Evolutionary conservation across 768 basidiomycete species (phyloP).

Genomic region (Lactarius sp.): DNA sequence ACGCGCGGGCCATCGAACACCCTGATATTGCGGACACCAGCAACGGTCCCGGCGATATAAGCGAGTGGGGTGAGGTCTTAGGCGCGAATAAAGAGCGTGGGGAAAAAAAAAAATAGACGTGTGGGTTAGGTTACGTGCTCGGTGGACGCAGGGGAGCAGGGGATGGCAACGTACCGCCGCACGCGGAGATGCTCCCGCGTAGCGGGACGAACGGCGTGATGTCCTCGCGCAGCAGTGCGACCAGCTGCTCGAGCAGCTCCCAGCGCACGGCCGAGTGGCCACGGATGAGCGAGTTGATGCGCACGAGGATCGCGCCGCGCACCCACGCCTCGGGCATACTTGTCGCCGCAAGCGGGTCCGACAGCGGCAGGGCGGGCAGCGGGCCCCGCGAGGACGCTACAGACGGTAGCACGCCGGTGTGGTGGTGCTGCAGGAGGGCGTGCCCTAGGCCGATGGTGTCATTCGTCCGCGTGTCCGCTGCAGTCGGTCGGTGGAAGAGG

Average conservation of each 20-base stretch:
- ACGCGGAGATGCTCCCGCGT: constrained; percentile 78
- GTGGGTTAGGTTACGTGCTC: neutral
- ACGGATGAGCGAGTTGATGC: constrained; percentile 84
- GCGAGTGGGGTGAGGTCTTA: constrained; percentile 25
- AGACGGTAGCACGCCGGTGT: constrained; percentile 67
- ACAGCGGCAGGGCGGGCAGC: constrained; percentile 57
- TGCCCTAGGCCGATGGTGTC: constrained; percentile 67
- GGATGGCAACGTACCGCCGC: constrained; percentile 51
- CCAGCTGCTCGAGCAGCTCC: constrained; percentile 77
- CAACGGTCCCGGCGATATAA: constrained; percentile 57
- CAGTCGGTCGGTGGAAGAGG: neutral
- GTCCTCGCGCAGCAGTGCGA: constrained; percentile 59
- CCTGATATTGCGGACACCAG: constrained; percentile 75
- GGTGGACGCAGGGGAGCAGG: neutral
- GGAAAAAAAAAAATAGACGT: neutral
- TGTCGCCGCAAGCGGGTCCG: constrained; percentile 58
- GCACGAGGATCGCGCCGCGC: constrained; percentile 81
- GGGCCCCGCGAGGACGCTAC: constrained; percentile 28
- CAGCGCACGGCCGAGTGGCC: constrained; percentile 85
- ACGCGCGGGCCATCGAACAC: constrained; percentile 54
- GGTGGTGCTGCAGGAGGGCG: constrained; percentile 78
- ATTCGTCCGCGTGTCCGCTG: constrained; percentile 84
- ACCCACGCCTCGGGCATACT: constrained; percentile 88
- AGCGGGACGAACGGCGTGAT: constrained; percentile 81
- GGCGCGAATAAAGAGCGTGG: constrained; percentile 1